These are phyloP conservation scores for Daldinia loculata DNA, from an alignment of 495 filamentous ascomycete species.

Conservation along the genomic window DNA sequence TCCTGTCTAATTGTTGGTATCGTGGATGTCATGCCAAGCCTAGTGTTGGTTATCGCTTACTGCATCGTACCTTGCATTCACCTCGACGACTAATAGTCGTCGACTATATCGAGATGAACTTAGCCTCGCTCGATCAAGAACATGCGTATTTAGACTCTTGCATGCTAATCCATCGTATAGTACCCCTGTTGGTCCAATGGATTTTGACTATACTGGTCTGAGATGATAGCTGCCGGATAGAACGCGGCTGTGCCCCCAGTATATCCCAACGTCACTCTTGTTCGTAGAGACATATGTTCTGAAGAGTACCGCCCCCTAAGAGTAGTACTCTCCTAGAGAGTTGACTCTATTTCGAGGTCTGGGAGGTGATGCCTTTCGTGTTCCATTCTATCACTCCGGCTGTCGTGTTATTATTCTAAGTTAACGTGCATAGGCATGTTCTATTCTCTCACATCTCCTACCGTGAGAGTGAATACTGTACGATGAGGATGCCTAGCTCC, in stretches of 20 bases:
- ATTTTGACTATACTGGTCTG: neutral
- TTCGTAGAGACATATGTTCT: neutral
- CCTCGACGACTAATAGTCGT: conserved; percentile 18
- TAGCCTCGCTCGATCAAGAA: conserved; percentile 19
- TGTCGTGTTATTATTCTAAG: conserved; percentile 2
- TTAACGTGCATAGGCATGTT: conserved; percentile 13
- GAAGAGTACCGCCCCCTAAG: conserved; percentile 22
- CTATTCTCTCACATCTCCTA: conserved; percentile 8
- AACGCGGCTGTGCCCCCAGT: conserved; percentile 24
- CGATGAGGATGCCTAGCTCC: conserved; percentile 12
- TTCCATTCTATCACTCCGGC: conserved; percentile 4
- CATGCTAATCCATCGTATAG: conserved; percentile 33
- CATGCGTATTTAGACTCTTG: conserved; percentile 23
- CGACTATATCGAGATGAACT: conserved; percentile 32
- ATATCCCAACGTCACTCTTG: conserved; percentile 16
- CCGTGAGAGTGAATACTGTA: conserved; percentile 9
- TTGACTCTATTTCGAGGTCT: conserved; percentile 35
- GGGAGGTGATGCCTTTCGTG: neutral
- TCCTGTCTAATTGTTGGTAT: conserved; percentile 15
- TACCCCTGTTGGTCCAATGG: neutral
- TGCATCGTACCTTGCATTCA: conserved; percentile 24
- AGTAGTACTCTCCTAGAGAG: conserved; percentile 12
- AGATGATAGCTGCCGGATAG: conserved; percentile 12
- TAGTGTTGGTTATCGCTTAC: conserved; percentile 18
- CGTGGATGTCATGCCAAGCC: conserved; percentile 21